These are phyloP conservation scores for Boletus sp. DNA, from an alignment of 768 basidiomycete genomes.

Conservation along the genomic window DNA sequence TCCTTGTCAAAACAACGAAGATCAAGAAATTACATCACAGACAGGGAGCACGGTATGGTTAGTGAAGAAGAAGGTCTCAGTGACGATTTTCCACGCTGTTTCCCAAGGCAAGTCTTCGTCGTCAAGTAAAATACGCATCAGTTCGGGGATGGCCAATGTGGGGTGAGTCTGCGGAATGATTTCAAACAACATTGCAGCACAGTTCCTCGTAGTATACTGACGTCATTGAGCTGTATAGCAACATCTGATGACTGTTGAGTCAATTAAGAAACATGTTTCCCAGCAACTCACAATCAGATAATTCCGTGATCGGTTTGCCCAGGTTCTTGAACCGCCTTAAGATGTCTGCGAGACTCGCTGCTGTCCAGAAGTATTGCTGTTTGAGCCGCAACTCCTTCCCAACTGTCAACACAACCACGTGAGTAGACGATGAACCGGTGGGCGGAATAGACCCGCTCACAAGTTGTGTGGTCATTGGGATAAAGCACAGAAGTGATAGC, in stretches of 20 bases:
- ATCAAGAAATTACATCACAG: conserved; percentile 26
- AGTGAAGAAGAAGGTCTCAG: conserved; percentile 92
- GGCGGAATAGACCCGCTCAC: conserved; percentile 32
- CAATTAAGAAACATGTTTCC: background rate
- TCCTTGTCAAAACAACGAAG: background rate
- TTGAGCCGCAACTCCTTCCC: conserved; percentile 89
- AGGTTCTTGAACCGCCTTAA: conserved; percentile 90
- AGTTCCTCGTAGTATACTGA: conserved; percentile 32
- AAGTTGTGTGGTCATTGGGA: conserved; percentile 87
- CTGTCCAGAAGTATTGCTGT: conserved; percentile 97
- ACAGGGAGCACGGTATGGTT: conserved; percentile 93
- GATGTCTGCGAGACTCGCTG: conserved; percentile 86
- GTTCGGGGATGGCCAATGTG: conserved; percentile 90
- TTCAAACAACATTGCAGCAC: conserved; percentile 1
- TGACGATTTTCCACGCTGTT: conserved; percentile 84
- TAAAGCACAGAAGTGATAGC: conserved; percentile 95
- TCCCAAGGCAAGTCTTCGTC: conserved; percentile 89
- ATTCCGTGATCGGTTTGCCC: conserved; percentile 72
- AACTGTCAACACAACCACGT: conserved; percentile 40
- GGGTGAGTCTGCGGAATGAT: conserved; percentile 75
- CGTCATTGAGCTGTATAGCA: conserved; percentile 95
- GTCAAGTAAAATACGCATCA: conserved; percentile 89
- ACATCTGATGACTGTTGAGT: conserved; percentile 48
- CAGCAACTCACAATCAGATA: conserved; percentile 68
- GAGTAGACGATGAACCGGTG: background rate